phyloP scores from a whole-genome alignment of 23 red algal genomes.

The Gracilaria domingensis region DNA sequence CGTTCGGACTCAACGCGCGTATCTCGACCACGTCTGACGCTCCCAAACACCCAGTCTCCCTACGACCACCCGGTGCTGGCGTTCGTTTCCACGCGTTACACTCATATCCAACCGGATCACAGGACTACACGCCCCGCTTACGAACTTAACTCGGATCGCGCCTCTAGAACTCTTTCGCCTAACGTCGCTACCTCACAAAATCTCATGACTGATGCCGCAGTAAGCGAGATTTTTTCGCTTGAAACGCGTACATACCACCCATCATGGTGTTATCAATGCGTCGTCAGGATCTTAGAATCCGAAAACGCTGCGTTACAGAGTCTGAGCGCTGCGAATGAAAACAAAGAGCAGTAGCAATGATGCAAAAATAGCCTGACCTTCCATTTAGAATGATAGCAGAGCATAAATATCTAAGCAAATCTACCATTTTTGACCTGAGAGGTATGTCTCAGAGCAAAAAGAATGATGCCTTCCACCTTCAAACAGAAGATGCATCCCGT shows the following conservation, averaged over 20 bases:
- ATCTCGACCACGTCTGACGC: not conserved
- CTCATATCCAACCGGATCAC: too few relatives aligned
- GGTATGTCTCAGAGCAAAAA: not conserved
- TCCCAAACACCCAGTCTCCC: not conserved
- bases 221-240: too few relatives aligned
- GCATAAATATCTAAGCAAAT: not conserved
- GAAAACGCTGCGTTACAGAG: not conserved
- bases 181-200: too few relatives aligned
- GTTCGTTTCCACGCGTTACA: too few relatives aligned
- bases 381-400: not conserved
- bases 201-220: too few relatives aligned
- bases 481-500: not conserved
- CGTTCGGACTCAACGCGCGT: constrained; percentile 7
- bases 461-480: not conserved
- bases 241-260: too few relatives aligned
- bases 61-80: too few relatives aligned
- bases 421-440: not conserved
- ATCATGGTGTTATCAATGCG: too few relatives aligned
- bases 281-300: too few relatives aligned
- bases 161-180: too few relatives aligned
- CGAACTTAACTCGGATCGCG: too few relatives aligned
- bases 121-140: too few relatives aligned
- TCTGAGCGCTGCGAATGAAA: not conserved
- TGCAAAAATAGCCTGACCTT: not conserved
- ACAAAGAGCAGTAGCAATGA: not conserved